Conservation (phyloP, 208 protist genomes). For the Acanthamoeba royreba region DNA sequence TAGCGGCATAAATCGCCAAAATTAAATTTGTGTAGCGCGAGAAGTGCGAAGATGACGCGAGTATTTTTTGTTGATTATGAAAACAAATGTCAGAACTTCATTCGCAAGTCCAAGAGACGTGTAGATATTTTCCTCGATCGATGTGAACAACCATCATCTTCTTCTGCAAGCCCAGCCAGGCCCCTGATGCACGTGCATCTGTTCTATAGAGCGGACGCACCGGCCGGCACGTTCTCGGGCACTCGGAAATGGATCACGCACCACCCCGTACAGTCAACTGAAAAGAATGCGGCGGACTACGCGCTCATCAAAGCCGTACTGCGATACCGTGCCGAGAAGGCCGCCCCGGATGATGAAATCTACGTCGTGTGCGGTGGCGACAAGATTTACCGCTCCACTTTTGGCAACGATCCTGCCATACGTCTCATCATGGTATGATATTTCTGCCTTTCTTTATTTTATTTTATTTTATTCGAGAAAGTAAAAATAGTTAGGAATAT, state of each 20-base stretch:
- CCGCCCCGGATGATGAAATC: not conserved
- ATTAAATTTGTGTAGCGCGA: too few relatives aligned
- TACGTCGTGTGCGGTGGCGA: not conserved
- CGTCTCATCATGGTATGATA: not conserved
- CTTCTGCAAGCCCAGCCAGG: too few relatives aligned
- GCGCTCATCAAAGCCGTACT: not conserved
- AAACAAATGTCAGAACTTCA: not conserved
- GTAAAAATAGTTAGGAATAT: too few relatives aligned
- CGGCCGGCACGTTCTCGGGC: not conserved
- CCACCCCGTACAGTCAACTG: not conserved
- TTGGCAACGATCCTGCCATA: not conserved
- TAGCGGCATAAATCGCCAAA: too few relatives aligned
- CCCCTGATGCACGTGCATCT: not conserved
- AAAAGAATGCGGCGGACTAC: not conserved
- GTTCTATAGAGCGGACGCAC: not conserved
- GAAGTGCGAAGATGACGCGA: not conserved
- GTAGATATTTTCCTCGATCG: not conserved
- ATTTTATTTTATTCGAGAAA: not conserved
- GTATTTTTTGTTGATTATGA: not conserved
- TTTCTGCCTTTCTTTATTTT: not conserved
- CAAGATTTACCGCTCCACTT: not conserved
- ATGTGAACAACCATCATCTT: too few relatives aligned
- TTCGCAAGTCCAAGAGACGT: not conserved
- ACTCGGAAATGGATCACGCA: not conserved
- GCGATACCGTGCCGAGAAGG: not conserved